phyloP scores from a whole-genome alignment of 1,284 basidiomycete species.

The Ganoderma lucidum region DNA sequence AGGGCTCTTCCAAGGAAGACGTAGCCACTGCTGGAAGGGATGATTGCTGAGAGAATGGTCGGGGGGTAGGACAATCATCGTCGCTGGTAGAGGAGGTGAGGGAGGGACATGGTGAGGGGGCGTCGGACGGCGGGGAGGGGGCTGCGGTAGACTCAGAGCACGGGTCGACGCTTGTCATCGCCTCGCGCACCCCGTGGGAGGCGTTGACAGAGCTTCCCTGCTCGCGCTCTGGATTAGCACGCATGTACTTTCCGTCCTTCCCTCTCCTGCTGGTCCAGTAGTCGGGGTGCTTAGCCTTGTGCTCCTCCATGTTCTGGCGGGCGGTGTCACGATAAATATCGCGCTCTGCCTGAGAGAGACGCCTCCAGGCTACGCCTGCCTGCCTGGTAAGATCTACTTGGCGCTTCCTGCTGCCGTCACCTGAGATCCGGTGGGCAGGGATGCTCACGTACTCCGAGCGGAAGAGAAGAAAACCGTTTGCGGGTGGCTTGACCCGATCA shows the following conservation, averaged over 20 bases:
- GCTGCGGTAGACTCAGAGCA: neutral
- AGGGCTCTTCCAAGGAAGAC: neutral
- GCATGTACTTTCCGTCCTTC: neutral
- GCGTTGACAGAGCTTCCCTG: slow-evolving; percentile 3
- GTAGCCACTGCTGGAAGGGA: neutral
- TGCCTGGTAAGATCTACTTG: neutral
- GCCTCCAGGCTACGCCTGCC: neutral
- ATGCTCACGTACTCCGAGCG: neutral
- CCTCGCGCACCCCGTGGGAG: neutral
- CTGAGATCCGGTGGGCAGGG: neutral
- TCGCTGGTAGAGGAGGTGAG: neutral
- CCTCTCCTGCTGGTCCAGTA: slow-evolving; percentile 1
- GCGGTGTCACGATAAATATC: neutral
- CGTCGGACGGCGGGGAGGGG: neutral
- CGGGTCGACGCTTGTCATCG: neutral
- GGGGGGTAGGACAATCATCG: neutral
- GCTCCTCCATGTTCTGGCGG: neutral
- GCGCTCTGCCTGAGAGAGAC: neutral
- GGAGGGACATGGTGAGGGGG: neutral
- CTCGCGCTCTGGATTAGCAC: neutral
- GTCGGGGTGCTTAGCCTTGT: neutral
- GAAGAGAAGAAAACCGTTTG: slow-evolving; percentile 3
- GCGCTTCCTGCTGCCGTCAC: neutral
- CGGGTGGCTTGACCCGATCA: neutral
- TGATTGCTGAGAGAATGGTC: neutral